Evolutionary conservation across 768 basidiomycete genomes (phyloP).

Genomic region (Leccinum subgranulosum): DNA sequence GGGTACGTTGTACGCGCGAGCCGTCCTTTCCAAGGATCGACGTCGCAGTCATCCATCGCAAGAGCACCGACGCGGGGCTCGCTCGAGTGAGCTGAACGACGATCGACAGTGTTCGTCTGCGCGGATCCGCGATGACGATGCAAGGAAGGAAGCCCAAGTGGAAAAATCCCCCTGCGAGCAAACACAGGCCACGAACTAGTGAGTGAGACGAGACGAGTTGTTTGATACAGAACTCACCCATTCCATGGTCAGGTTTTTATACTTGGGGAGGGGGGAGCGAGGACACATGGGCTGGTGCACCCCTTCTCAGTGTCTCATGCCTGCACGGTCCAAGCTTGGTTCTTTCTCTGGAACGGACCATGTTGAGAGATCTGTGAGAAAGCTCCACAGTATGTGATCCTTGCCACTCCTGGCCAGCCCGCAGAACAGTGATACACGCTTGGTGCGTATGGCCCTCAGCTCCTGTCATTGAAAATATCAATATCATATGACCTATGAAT

Average conservation of each 20-base stretch:
- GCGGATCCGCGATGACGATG: conserved; percentile 33
- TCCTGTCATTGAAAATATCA: conserved; percentile 1
- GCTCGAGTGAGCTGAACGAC: conserved; percentile 26
- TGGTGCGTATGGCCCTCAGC: conserved; percentile 5
- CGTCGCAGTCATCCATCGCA: conserved; percentile 81
- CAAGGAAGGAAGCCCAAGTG: conserved; percentile 23
- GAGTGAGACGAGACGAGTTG: conserved; percentile 3
- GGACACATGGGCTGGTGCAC: background rate
- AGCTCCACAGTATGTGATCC: background rate
- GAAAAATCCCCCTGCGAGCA: conserved; percentile 6
- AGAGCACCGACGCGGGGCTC: conserved; percentile 39
- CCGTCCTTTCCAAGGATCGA: conserved; percentile 40
- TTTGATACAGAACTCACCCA: conserved; percentile 12
- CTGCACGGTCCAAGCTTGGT: background rate
- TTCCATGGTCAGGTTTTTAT: conserved; percentile 13
- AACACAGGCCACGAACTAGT: background rate
- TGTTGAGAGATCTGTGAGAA: conserved; percentile 7
- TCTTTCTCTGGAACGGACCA: conserved; percentile 3
- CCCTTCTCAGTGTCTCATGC: background rate
- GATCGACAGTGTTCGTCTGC: conserved; percentile 29
- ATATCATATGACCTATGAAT: conserved; percentile 9
- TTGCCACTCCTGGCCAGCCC: conserved; percentile 2
- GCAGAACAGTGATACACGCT: conserved; percentile 9
- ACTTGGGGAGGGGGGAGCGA: background rate
- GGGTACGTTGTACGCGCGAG: conserved; percentile 4